Evolutionary conservation across 306 rosid genomes (phyloP), one percentile per base, ranked within the genome.

Genomic region (Vigna unguiculata): DNA sequence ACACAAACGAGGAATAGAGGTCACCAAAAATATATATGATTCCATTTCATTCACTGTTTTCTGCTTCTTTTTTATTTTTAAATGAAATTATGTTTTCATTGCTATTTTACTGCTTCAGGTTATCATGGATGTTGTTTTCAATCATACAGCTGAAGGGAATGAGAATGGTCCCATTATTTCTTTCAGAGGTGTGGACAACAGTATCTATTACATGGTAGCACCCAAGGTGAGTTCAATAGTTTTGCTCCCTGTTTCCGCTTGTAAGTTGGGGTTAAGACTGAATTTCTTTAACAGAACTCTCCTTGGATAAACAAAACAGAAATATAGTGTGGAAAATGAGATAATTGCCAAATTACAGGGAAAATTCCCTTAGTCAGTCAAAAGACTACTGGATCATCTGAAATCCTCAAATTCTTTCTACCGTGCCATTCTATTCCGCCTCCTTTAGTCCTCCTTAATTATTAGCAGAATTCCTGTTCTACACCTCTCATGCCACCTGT

Each of bases 101-200:
- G 28, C 52, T 74, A 49, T 66, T 52, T 76, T 85, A 53, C 78
- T 74, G 69, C 57, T 81, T 75, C 90, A 95, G 99, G 99, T 95
- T 83, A 64, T 95, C 87, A 88, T 95, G 99, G 99, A 95, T 83
- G 97, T 95, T 21, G 97, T 95, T 76, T 95, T 95, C 84, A 95
- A 95, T 88, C 99, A 95, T 84, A 95, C 99, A 69, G 99, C 99
- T 38, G 99, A 95, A 87, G 97, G 97, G 84, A 95, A 95, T 88
- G 97, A 92, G 88, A 87, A 90, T 64, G 96, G 99, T 74, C 99
- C 97, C 9, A 68, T 84, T 61, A 75, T 95, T 75, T 95, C 99
- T 77, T 95, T 95, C 79, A 91, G 97, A 87, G 99, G 97, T 30
- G 85, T 91, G 66, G 97, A 95, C 87, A 95, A 92, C 70, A 84